Conservation (phyloP, 2,329 filamentous ascomycete genomes). For the Cytospora mali region DNA sequence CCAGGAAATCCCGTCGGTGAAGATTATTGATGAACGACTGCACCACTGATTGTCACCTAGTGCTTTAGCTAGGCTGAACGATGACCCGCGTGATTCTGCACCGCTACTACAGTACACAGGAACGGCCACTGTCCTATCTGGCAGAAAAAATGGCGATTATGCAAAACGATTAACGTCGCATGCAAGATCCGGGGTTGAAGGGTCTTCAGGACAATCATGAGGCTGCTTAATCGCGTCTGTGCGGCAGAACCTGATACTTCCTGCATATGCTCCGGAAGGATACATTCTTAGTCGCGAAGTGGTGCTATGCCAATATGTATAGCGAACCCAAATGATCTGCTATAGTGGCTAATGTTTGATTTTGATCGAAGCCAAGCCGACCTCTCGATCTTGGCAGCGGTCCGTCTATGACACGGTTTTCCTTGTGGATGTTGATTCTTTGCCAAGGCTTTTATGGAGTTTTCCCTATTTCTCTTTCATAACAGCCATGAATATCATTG, state of each 20-base stretch:
- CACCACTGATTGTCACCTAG: slow-evolving; percentile 10
- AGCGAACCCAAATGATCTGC: background rate
- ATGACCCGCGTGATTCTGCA: background rate
- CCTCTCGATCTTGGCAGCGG: background rate
- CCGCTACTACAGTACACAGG: background rate
- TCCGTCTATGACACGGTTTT: slow-evolving; percentile 14
- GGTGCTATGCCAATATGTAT: background rate
- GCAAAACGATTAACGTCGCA: slow-evolving; percentile 5
- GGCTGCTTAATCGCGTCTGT: too few species aligned
- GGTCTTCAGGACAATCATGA: slow-evolving; percentile 1
- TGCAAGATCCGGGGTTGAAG: slow-evolving; percentile 1
- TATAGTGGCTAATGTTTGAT: background rate
- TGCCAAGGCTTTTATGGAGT: background rate
- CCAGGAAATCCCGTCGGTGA: slow-evolving; percentile 27
- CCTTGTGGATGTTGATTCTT: background rate
- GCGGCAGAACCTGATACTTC: too few species aligned
- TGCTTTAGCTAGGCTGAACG: background rate
- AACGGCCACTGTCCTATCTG: slow-evolving; percentile 19
- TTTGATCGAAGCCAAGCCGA: slow-evolving; percentile 19
- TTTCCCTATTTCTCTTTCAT: background rate
- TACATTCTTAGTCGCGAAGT: background rate
- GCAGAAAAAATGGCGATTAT: slow-evolving; percentile 8
- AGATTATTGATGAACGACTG: slow-evolving; percentile 1
- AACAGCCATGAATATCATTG: background rate
- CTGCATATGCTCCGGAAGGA: too few species aligned